Evolutionary conservation across 2,329 filamentous ascomycete species (phyloP), one percentile per base, ranked within the genome.

Genomic region (Nemania bipapillata): DNA sequence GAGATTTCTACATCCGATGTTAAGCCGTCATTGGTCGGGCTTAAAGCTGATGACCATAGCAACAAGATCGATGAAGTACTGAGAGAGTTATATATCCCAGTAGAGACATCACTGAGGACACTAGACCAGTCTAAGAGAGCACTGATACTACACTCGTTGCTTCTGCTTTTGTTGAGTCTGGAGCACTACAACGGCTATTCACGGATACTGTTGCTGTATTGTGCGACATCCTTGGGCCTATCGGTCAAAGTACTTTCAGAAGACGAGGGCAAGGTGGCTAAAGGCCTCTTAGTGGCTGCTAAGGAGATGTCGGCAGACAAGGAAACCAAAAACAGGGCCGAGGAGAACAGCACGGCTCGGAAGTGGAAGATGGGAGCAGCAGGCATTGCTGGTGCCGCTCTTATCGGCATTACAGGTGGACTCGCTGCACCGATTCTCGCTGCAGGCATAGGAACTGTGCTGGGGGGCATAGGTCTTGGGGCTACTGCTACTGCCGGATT

Each of bases 381-480:
- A 26, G 77, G 76, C 1, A 73, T 77, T 2, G 77, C 76, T 5
- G 77, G 76, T 4, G 88, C 90, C 11, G 88, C 90, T 0, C 81
- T 93, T 1, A 91, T 94, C 40, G 92, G 91, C 1, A 85, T 92
- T 3, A 92, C 90, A 0, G 91, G 91, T 30, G 91, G 91, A 35
- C 86, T 97, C 2, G 92, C 93, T 5, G 90, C 92, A 0, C 91
- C 94, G 0, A 83, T 98, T 2, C 87, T 94, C 15, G 91, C 91
- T 24, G 93, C 92, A 5, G 93, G 93, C 0, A 85, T 98, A 35
- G 94, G 94, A 22, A 90, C 89, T 0, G 85, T 95, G 0, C 90
- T 94, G 82, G 90, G 91, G 24, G 93, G 93, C 0, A 82, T 93
- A 15, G 93, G 93, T 0, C 85, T 97, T 0, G 91, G 92, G n/a